Evolutionary conservation across 768 basidiomycete genomes (phyloP).

Genomic region (Termitomyces sp.): DNA sequence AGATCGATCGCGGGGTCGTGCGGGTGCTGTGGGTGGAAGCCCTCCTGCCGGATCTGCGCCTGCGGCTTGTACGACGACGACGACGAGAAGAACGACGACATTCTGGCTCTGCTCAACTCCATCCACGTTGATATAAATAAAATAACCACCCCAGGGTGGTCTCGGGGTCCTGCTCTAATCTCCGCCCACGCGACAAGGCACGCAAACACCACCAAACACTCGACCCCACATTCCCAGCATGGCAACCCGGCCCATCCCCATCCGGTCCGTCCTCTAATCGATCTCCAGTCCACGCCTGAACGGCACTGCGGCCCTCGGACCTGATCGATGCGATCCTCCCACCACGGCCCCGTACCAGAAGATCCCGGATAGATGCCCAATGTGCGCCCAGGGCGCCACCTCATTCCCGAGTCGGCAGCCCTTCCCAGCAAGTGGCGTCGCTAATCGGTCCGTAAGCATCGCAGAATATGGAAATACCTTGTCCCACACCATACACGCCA

Average conservation of each 20-base stretch:
- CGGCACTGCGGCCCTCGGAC: background rate
- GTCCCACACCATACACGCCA: too few species aligned
- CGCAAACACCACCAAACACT: slow-evolving; percentile 5
- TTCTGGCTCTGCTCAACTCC: background rate
- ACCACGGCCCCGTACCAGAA: too few species aligned
- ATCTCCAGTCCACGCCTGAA: too few species aligned
- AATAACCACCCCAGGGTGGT: background rate
- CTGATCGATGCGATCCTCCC: background rate
- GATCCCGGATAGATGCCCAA: too few species aligned
- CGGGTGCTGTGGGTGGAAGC: slow-evolving; percentile 55
- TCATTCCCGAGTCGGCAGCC: too few species aligned
- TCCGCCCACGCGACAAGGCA: slow-evolving; percentile 7
- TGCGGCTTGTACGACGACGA: slow-evolving; percentile 49
- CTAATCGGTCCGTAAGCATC: too few species aligned
- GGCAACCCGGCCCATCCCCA: too few species aligned
- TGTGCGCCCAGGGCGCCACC: too few species aligned
- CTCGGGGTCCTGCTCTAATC: slow-evolving; percentile 19
- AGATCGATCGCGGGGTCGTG: slow-evolving; percentile 32
- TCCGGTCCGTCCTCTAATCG: background rate
- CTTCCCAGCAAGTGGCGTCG: too few species aligned
- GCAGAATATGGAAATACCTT: too few species aligned
- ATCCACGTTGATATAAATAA: slow-evolving; percentile 12
- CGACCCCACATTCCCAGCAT: too few species aligned
- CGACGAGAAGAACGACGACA: slow-evolving; percentile 33
- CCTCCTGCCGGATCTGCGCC: slow-evolving; percentile 59